A percentile compares a stretch with the other conserved stretches of the same genome.
Evolutionary conservation across 805 yeast species (phyloP).

Genomic region (Spathaspora sp.): DNA sequence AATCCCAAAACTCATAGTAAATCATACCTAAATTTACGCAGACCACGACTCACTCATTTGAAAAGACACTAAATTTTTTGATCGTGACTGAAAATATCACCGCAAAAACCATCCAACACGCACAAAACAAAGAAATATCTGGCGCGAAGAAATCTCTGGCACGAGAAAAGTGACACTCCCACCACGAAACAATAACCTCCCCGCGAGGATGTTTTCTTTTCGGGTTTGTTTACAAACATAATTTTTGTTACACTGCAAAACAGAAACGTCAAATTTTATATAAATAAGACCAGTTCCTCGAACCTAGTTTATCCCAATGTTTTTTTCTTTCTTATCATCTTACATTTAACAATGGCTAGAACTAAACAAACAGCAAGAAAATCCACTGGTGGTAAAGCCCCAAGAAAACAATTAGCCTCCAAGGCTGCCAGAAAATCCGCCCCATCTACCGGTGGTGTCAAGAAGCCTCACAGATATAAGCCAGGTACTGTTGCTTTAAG

Average conservation of each 20-base stretch:
- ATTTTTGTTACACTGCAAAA: neutral
- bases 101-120: neutral
- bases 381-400: slow-evolving; percentile 51
- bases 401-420: slow-evolving; percentile 50
- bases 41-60: neutral
- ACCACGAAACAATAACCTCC: neutral
- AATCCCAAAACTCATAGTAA: neutral
- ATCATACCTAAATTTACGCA: neutral
- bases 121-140: neutral
- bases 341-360: slow-evolving; percentile 38
- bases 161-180: neutral
- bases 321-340: slow-evolving; percentile 1
- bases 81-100: neutral
- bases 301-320: neutral
- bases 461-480: slow-evolving; percentile 51
- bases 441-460: slow-evolving; percentile 48
- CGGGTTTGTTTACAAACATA: neutral
- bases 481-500: slow-evolving; percentile 52
- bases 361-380: slow-evolving; percentile 50
- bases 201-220: neutral
- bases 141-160: neutral
- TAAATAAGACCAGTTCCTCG: neutral
- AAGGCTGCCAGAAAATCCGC: slow-evolving; percentile 51
- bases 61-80: neutral
- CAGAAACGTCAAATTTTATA: neutral